Evolutionary conservation across 1,284 basidiomycete species (phyloP), one percentile per base, ranked within the genome.

Genomic region (Leccinum laetum): DNA sequence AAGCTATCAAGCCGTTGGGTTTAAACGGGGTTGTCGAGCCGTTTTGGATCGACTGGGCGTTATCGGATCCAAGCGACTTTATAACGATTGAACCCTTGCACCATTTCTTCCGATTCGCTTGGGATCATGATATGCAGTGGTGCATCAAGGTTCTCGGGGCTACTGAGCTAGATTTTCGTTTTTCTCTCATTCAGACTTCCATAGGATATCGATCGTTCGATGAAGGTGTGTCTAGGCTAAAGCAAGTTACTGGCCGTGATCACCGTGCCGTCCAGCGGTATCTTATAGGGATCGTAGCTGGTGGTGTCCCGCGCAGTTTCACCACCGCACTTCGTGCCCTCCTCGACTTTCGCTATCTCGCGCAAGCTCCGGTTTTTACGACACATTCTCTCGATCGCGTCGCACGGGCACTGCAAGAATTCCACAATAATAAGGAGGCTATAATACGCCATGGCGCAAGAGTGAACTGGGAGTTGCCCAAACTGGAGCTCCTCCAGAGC

Each of bases 31-130:
- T 68, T 8, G 16, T 35, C 5, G 6, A 67, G 5, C 64, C 61
- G 3, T 60, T 68, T 18, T 68, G 67, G 64, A 37, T 55, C 8
- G 52, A 65, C 29, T 68, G 67, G 67, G 11, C n/a, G 5, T 18
- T 65, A 39, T 55, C 61, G 14, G 35, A 56, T 7, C 67, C 67
- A 10, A 44, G 37, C 6, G 14, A 57, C 16, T 68, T 68, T 32
- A 29, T 65, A 1, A 56, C 52, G 1, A 52, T 39, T 5, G 59
- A 68, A 29, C 32, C 32, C 26, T 59, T 68, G 52, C 52, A 53
- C 21, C 52, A 53, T 53, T 53, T 26, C 24, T 57, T 24, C 66
- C 49, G 56, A 63, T 65, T 59, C 6, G 2, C 49, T 21, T 52
- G 49, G 49, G 18, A 52, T 21, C 66, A 65, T 7, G 37, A 68